These are phyloP conservation scores for Coemansia sp. DNA, from an alignment of 192 early-diverging fungal genomes.

Conservation along the genomic window DNA sequence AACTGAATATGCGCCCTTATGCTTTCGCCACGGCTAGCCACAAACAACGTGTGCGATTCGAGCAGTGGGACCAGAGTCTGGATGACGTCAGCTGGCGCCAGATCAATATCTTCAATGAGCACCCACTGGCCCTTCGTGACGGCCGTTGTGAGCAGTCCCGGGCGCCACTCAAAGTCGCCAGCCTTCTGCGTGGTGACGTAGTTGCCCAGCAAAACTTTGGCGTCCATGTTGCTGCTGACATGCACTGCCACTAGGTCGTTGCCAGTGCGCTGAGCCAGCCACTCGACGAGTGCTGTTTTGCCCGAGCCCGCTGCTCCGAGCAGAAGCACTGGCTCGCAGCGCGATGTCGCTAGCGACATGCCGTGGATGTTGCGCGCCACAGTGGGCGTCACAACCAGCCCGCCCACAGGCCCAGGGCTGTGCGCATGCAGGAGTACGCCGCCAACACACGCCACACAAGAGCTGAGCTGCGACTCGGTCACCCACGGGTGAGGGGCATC, in stretches of 20 bases:
- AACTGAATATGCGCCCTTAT: slow-evolving; percentile 83
- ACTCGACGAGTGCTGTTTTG: slow-evolving; percentile 89
- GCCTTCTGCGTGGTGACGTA: slow-evolving; percentile 91
- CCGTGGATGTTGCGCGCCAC: slow-evolving; percentile 74
- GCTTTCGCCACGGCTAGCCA: slow-evolving; percentile 85
- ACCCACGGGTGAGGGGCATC: slow-evolving; percentile 25
- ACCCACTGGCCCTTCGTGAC: slow-evolving; percentile 92
- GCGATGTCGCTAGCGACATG: slow-evolving; percentile 83
- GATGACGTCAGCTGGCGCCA: slow-evolving; percentile 92
- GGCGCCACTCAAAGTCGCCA: slow-evolving; percentile 93
- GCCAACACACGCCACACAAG: slow-evolving; percentile 44
- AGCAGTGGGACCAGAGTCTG: slow-evolving; percentile 89
- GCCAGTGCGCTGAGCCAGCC: slow-evolving; percentile 76
- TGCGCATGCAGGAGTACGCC: slow-evolving; percentile 50
- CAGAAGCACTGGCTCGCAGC: slow-evolving; percentile 83
- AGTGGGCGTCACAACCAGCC: slow-evolving; percentile 76
- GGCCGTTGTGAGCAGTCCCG: slow-evolving; percentile 89
- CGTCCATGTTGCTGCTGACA: slow-evolving; percentile 93
- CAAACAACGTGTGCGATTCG: slow-evolving; percentile 86
- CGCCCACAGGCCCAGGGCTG: slow-evolving; percentile 14
- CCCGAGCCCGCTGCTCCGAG: slow-evolving; percentile 84
- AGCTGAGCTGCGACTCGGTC: slow-evolving; percentile 20
- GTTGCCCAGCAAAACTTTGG: slow-evolving; percentile 92
- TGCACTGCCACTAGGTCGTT: slow-evolving; percentile 89
- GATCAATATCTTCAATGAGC: slow-evolving; percentile 95